These are phyloP conservation scores for Begonia loranthoides DNA, from an alignment of 306 rosid genomes.

Conservation along the genomic window DNA sequence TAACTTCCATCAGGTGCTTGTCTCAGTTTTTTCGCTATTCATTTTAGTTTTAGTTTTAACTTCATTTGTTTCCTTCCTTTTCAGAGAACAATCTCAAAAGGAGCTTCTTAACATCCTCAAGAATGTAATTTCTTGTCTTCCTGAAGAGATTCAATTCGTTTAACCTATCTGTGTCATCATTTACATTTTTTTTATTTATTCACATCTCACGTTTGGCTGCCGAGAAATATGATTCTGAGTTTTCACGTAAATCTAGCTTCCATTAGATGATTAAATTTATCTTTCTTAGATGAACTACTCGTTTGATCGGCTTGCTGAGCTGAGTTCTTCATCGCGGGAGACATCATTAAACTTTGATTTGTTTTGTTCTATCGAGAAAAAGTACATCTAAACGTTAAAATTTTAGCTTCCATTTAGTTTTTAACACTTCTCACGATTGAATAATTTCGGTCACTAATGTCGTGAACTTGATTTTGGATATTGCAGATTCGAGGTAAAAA, in stretches of 20 bases:
- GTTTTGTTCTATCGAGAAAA: too few relatives aligned
- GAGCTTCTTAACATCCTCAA: conserved; percentile 76
- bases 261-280: too few relatives aligned
- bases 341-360: too few relatives aligned
- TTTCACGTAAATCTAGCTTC: too few relatives aligned
- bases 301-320: too few relatives aligned
- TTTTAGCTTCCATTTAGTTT: too few relatives aligned
- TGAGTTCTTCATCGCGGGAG: too few relatives aligned
- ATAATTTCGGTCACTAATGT: too few relatives aligned
- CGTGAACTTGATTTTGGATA: neutral
- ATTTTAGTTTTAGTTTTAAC: neutral
- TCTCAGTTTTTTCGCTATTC: neutral
- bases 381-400: too few relatives aligned
- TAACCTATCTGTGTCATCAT: neutral
- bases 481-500: conserved; percentile 76
- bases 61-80: neutral
- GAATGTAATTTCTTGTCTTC: conserved; percentile 30
- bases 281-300: too few relatives aligned
- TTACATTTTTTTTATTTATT: neutral
- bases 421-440: too few relatives aligned
- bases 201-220: neutral
- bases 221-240: neutral
- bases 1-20: conserved; percentile 59
- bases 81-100: conserved; percentile 91
- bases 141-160: neutral